phyloP scores from a whole-genome alignment of 192 early-diverging fungal genomes.

The Backusella luteola region DNA sequence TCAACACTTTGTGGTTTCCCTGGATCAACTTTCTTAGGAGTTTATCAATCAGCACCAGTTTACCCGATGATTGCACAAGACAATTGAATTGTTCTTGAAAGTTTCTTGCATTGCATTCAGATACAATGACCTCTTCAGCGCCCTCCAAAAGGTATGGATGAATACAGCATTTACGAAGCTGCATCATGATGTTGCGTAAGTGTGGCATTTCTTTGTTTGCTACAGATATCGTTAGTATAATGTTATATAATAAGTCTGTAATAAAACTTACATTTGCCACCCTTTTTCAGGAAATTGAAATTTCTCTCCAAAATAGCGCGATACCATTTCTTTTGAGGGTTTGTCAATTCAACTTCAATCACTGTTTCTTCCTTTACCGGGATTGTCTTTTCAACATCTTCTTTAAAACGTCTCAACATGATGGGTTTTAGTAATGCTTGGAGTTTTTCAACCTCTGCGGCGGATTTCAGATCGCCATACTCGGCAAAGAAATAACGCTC shows the following conservation, averaged over 20 bases:
- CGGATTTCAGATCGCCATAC: constrained; percentile 67
- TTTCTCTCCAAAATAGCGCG: constrained; percentile 81
- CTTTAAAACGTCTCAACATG: constrained; percentile 85
- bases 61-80: constrained; percentile 77
- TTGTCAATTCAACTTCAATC: constrained; percentile 84
- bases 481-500: constrained; percentile 67
- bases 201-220: constrained; percentile 61
- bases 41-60: constrained; percentile 80
- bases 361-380: constrained; percentile 91
- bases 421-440: constrained; percentile 79
- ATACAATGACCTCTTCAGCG: constrained; percentile 76
- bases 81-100: constrained; percentile 65
- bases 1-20: constrained; percentile 82
- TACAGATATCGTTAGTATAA: neutral
- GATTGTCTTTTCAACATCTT: constrained; percentile 87
- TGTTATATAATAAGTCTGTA: neutral
- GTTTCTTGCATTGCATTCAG: constrained; percentile 57
- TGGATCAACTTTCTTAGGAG: constrained; percentile 68
- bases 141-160: constrained; percentile 79
- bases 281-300: constrained; percentile 79
- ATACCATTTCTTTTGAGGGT: constrained; percentile 83
- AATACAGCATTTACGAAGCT: constrained; percentile 87
- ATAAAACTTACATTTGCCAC: constrained; percentile 49
- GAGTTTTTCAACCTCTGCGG: constrained; percentile 75
- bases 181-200: constrained; percentile 86